phyloP scores from a whole-genome alignment of 768 basidiomycete genomes.

The Termitomyces sp. region DNA sequence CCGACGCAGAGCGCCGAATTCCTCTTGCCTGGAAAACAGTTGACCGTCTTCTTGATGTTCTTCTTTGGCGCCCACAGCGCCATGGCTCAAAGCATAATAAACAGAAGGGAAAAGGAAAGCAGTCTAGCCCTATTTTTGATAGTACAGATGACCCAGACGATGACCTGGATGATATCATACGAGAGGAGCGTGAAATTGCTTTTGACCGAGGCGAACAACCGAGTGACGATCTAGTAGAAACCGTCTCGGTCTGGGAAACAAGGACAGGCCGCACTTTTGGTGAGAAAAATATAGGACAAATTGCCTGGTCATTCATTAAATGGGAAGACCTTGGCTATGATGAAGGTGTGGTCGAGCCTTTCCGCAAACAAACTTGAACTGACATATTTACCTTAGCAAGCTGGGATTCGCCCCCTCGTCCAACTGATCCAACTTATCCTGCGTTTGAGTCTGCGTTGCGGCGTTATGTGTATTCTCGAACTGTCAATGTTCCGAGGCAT shows the following conservation, averaged over 20 bases:
- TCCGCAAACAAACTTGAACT: background rate
- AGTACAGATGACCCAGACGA: slow-evolving; percentile 24
- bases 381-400: slow-evolving; percentile 48
- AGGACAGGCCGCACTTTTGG: slow-evolving; percentile 34
- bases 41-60: slow-evolving; percentile 86
- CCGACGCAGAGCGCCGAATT: slow-evolving; percentile 70
- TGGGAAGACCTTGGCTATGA: slow-evolving; percentile 95
- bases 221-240: slow-evolving; percentile 43
- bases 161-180: slow-evolving; percentile 23
- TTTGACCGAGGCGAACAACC: slow-evolving; percentile 64
- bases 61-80: slow-evolving; percentile 47
- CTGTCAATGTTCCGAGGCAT: slow-evolving; percentile 52
- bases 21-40: slow-evolving; percentile 81
- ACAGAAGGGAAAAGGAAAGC: slow-evolving; percentile 19
- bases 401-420: slow-evolving; percentile 85
- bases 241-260: slow-evolving; percentile 57
- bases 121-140: slow-evolving; percentile 7
- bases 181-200: slow-evolving; percentile 30
- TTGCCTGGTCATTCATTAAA: slow-evolving; percentile 85
- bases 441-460: slow-evolving; percentile 66
- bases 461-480: slow-evolving; percentile 56
- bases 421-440: slow-evolving; percentile 46
- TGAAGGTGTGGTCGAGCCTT: slow-evolving; percentile 46
- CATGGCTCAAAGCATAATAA: slow-evolving; percentile 20
- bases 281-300: slow-evolving; percentile 46